These are phyloP conservation scores for Pulveroboletus ravenelii DNA, from an alignment of 768 basidiomycete species.

Conservation along the genomic window DNA sequence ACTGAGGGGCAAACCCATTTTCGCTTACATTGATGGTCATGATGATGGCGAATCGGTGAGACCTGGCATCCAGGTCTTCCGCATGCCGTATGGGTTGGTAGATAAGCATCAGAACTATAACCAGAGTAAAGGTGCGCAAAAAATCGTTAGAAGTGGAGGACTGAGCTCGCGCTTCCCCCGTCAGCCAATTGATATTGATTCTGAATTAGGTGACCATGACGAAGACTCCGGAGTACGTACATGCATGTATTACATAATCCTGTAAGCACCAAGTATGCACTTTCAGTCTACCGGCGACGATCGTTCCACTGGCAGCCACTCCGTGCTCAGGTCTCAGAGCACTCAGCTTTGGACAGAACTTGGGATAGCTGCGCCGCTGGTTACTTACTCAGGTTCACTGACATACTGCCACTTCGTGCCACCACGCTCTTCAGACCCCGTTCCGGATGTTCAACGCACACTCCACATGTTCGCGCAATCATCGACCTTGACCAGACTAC, in stretches of 20 bases:
- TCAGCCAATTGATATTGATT: background rate
- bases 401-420: constrained; percentile 15
- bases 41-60: background rate
- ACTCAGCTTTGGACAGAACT: constrained; percentile 1
- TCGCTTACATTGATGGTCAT: background rate
- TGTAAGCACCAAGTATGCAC: background rate
- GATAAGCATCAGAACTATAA: background rate
- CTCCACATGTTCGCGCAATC: constrained; percentile 31
- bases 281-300: background rate
- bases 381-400: constrained; percentile 8
- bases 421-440: constrained; percentile 26
- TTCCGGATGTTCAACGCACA: constrained; percentile 28
- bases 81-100: background rate
- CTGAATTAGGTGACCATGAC: no score
- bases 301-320: background rate
- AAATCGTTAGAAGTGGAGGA: background rate
- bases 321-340: background rate
- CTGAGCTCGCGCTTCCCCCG: background rate
- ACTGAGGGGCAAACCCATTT: background rate
- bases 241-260: constrained; percentile 16
- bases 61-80: background rate
- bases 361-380: constrained; percentile 10
- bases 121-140: background rate
- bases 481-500: constrained; percentile 24
- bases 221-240: no score